Evolutionary conservation across 805 yeast genomes (phyloP).

Genomic region (Sugiyamaella boreocaroliniensis): DNA sequence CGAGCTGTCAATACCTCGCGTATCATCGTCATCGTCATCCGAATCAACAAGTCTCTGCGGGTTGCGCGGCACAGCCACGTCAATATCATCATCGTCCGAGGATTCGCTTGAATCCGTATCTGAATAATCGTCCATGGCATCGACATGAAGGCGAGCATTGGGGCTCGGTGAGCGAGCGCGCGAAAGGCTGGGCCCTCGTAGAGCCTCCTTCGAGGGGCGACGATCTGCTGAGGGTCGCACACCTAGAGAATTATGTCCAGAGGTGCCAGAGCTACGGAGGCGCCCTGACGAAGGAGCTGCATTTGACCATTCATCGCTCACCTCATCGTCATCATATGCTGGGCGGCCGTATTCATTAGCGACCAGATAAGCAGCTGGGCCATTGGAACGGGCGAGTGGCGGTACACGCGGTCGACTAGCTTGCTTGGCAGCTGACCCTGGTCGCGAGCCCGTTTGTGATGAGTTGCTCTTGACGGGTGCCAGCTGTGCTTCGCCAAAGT

Average conservation of each 20-base stretch:
- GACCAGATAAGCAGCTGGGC: background rate
- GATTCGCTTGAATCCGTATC: conserved; percentile 4
- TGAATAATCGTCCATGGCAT: conserved; percentile 2
- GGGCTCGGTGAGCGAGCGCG: background rate
- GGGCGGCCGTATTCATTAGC: background rate
- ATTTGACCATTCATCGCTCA: background rate
- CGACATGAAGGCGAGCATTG: conserved; percentile 6
- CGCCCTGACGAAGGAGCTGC: background rate
- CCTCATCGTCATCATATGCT: background rate
- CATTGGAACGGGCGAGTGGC: background rate
- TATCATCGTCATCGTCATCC: conserved; percentile 1
- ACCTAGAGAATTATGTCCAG: too few relatives aligned
- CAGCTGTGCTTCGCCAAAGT: background rate
- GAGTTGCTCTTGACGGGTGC: background rate
- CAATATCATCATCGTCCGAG: conserved; percentile 31
- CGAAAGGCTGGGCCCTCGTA: background rate
- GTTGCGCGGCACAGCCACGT: conserved; percentile 12
- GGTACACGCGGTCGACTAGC: background rate
- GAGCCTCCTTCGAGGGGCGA: background rate
- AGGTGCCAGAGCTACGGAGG: background rate
- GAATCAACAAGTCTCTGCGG: conserved; percentile 1
- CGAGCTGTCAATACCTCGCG: conserved; percentile 1
- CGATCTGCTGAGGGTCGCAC: background rate
- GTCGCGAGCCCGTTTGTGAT: background rate
- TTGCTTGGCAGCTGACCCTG: background rate